Conservation (phyloP, 2,329 filamentous ascomycete genomes). For the Cadophora luteo-olivacea region DNA sequence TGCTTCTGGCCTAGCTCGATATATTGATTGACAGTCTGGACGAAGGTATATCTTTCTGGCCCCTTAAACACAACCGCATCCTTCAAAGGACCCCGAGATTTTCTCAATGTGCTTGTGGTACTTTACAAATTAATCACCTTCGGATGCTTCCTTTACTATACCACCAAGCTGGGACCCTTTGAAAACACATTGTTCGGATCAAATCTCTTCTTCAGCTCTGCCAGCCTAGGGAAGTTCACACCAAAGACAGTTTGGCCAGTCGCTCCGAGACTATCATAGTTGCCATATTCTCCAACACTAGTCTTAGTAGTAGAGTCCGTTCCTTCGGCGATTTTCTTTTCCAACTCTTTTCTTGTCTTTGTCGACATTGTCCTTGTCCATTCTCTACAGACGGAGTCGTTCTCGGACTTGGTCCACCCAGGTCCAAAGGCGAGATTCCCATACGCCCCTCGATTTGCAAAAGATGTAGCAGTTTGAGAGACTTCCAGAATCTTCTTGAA, state of each 20-base stretch:
- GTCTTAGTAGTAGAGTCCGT: slow-evolving; percentile 23
- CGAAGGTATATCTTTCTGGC: too few species aligned
- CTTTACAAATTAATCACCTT: too few species aligned
- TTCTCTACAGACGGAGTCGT: slow-evolving; percentile 31
- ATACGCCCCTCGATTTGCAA: slow-evolving; percentile 41
- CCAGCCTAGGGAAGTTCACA: slow-evolving; percentile 49
- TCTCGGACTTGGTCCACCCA: slow-evolving; percentile 39
- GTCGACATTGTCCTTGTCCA: slow-evolving; percentile 34
- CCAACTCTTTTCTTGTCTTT: slow-evolving; percentile 26
- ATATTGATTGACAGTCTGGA: too few species aligned
- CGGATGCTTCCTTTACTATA: neutral
- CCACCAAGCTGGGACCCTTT: slow-evolving; percentile 31
- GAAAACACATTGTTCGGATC: slow-evolving; percentile 55
- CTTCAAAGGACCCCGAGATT: too few species aligned
- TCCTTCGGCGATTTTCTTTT: slow-evolving; percentile 20
- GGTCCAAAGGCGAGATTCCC: slow-evolving; percentile 39
- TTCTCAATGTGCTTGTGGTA: neutral
- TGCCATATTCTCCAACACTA: slow-evolving; percentile 32
- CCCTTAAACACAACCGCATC: too few species aligned
- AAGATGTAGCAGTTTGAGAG: slow-evolving; percentile 36
- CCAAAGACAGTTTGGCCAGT: slow-evolving; percentile 48
- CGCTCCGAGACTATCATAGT: slow-evolving; percentile 34
- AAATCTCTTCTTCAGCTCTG: slow-evolving; percentile 52
- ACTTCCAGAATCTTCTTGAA: slow-evolving; percentile 35
- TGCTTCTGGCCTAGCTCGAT: neutral